These are phyloP conservation scores for Coprinopsis cinerea DNA, from an alignment of 768 basidiomycete species.

Conservation along the genomic window DNA sequence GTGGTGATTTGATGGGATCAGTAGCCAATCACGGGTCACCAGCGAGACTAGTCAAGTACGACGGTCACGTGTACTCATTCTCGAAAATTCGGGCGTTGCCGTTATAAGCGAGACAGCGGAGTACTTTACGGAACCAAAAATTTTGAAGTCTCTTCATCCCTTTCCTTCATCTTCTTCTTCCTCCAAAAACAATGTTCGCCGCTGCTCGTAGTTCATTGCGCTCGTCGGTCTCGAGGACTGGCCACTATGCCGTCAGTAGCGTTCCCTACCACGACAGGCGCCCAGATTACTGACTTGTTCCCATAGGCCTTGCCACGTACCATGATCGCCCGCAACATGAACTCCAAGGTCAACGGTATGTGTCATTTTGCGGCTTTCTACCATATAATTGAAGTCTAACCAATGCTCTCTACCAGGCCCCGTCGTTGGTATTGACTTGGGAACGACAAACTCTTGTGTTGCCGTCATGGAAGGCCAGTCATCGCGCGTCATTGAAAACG, in stretches of 20 bases:
- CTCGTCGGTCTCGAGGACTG: slow-evolving; percentile 50
- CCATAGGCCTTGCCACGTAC: slow-evolving; percentile 62
- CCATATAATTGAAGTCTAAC: slow-evolving; percentile 3
- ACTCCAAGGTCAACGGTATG: slow-evolving; percentile 87
- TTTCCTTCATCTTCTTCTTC: slow-evolving; percentile 20
- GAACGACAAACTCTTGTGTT: slow-evolving; percentile 89
- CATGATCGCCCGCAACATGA: slow-evolving; percentile 87
- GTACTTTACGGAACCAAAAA: slow-evolving; percentile 9
- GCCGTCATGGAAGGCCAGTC: slow-evolving; percentile 95
- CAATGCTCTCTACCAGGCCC: slow-evolving; percentile 45
- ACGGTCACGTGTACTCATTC: slow-evolving; percentile 20
- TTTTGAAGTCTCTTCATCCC: not conserved
- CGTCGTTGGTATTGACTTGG: slow-evolving; percentile 95
- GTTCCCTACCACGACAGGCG: not conserved
- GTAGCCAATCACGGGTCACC: slow-evolving; percentile 6
- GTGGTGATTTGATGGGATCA: not conserved
- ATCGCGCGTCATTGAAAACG: slow-evolving; percentile 93
- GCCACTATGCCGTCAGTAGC: slow-evolving; percentile 54
- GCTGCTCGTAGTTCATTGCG: slow-evolving; percentile 56
- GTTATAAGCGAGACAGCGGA: slow-evolving; percentile 12
- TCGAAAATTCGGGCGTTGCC: slow-evolving; percentile 23
- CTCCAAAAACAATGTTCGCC: slow-evolving; percentile 60
- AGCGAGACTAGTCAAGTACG: too few species aligned
- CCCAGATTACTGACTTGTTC: slow-evolving; percentile 12
- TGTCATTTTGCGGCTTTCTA: slow-evolving; percentile 12